Conservation (phyloP, 768 basidiomycete genomes). For the Floccularia luteovirens region DNA sequence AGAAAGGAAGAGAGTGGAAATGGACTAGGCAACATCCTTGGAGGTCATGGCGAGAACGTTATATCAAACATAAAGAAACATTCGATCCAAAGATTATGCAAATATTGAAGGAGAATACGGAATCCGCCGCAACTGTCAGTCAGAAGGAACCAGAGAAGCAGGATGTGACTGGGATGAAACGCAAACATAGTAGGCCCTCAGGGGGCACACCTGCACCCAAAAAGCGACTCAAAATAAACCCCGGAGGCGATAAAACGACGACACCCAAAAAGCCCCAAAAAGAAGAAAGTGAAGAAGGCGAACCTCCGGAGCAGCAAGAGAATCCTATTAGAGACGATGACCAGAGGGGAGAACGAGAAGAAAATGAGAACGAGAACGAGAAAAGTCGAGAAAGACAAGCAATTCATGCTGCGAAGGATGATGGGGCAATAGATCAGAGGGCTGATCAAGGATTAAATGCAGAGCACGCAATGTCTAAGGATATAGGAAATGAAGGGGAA, state of each 20-base stretch:
- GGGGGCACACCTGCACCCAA: too few relatives aligned
- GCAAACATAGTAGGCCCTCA: neutral
- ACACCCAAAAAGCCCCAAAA: neutral
- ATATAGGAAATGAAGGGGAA: neutral
- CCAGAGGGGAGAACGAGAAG: too few relatives aligned
- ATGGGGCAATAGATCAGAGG: neutral
- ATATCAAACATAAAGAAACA: constrained; percentile 30
- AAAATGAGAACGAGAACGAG: neutral
- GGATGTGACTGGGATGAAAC: neutral
- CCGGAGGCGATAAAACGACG: neutral
- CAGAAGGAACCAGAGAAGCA: neutral
- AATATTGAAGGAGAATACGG: constrained; percentile 20
- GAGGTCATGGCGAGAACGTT: constrained; percentile 63
- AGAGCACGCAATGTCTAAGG: neutral
- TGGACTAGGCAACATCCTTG: constrained; percentile 47
- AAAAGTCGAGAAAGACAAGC: neutral
- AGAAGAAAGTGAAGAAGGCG: neutral
- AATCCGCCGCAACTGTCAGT: neutral
- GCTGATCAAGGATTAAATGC: neutral
- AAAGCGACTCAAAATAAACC: neutral
- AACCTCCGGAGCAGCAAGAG: neutral
- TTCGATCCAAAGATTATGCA: constrained; percentile 36
- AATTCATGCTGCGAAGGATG: neutral
- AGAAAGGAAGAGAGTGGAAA: constrained; percentile 36
- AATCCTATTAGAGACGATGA: neutral